phyloP scores from a whole-genome alignment of 1,139 yeast species.

The Blastobotrys raffinosifermentans region DNA sequence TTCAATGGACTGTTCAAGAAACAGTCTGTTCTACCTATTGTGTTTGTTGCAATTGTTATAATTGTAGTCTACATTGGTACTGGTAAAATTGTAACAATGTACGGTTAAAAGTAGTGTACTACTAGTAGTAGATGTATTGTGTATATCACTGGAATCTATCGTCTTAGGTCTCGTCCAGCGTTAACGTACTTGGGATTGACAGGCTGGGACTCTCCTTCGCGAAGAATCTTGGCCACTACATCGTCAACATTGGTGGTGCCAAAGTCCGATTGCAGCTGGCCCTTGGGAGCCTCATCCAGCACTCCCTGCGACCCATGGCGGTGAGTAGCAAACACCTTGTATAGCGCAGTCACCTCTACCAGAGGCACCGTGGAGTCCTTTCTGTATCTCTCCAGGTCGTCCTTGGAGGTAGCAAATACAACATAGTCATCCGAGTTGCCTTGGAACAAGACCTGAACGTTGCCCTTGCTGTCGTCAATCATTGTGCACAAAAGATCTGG shows the following conservation, averaged over 20 bases:
- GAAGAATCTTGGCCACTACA: conserved; percentile 49
- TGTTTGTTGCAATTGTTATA: no score
- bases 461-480: no score
- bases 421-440: conserved; percentile 61
- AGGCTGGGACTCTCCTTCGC: conserved; percentile 48
- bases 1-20: no score
- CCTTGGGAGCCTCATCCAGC: conserved; percentile 65
- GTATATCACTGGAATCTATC: conserved; percentile 65
- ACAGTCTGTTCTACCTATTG: no score
- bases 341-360: conserved; percentile 57
- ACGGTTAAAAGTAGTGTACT: conserved; percentile 60
- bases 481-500: no score
- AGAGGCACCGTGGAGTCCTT: conserved; percentile 53
- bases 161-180: conserved; percentile 29
- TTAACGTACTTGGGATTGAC: conserved; percentile 17
- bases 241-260: conserved; percentile 41
- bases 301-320: conserved; percentile 69
- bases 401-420: conserved; percentile 54
- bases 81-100: no score
- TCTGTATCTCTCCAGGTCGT: conserved; percentile 44
- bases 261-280: conserved; percentile 59
- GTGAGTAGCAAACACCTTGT: conserved; percentile 55
- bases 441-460: no score
- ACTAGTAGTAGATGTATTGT: no score
- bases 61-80: no score